Evolutionary conservation across 2,329 filamentous ascomycete species (phyloP).

Genomic region (Neofusicoccum ribis): DNA sequence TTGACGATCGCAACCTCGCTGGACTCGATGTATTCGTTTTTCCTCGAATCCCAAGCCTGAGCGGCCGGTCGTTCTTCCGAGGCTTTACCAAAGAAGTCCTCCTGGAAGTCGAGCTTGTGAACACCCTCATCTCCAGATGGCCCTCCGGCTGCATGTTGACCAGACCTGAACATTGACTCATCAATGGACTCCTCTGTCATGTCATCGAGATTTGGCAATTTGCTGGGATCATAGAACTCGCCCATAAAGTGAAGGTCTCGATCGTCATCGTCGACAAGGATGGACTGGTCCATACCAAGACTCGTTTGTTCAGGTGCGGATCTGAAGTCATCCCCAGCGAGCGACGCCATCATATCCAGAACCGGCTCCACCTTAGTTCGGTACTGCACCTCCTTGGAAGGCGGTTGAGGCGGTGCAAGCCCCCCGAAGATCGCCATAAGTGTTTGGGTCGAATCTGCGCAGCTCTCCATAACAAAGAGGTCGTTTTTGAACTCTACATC

Average conservation of each 20-base stretch:
- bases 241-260: slow-evolving; percentile 51
- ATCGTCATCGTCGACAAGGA: slow-evolving; percentile 43
- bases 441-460: slow-evolving; percentile 95
- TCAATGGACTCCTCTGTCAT: slow-evolving; percentile 31
- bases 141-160: not conserved
- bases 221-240: slow-evolving; percentile 54
- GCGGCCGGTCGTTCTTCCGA: slow-evolving; percentile 65
- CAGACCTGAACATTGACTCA: slow-evolving; percentile 42
- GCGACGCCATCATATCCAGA: slow-evolving; percentile 83
- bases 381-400: slow-evolving; percentile 81
- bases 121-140: not conserved
- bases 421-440: slow-evolving; percentile 77
- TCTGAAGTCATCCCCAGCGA: slow-evolving; percentile 81
- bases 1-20: slow-evolving; percentile 61
- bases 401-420: slow-evolving; percentile 78
- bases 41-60: slow-evolving; percentile 76
- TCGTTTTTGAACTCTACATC: slow-evolving; percentile 83
- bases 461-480: slow-evolving; percentile 87
- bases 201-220: slow-evolving; percentile 42
- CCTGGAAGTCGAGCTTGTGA: slow-evolving; percentile 69
- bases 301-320: slow-evolving; percentile 57
- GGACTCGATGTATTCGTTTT: slow-evolving; percentile 70
- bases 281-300: slow-evolving; percentile 29
- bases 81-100: slow-evolving; percentile 72
- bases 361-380: slow-evolving; percentile 83